Conservation (phyloP, 2,329 filamentous ascomycete genomes). For the Fusarium udum region DNA sequence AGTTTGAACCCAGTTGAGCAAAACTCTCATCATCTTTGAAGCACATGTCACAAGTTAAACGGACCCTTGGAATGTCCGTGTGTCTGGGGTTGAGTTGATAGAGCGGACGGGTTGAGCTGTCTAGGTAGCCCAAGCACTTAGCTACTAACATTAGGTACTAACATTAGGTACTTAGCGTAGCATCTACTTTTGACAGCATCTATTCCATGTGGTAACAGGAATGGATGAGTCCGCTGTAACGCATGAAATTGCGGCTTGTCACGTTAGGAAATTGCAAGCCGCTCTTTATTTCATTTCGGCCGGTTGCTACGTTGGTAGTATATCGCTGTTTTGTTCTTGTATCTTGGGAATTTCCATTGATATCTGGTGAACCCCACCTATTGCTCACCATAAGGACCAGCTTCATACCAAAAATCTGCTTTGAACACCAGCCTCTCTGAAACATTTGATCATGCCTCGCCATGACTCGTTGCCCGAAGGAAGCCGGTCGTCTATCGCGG, state of each 20-base stretch:
- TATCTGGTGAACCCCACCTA: background rate
- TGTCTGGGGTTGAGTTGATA: conserved; percentile 21
- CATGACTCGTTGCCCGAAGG: conserved; percentile 30
- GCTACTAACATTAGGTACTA: no score
- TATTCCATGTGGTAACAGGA: background rate
- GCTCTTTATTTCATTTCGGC: background rate
- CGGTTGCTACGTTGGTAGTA: background rate
- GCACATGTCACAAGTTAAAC: conserved; percentile 4
- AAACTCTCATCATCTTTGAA: background rate
- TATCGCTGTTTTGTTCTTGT: background rate
- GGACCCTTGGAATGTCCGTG: conserved; percentile 14
- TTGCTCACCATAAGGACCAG: conserved; percentile 10
- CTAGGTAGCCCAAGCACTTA: background rate
- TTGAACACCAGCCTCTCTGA: conserved; percentile 28
- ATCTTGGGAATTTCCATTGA: background rate
- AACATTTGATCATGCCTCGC: conserved; percentile 9
- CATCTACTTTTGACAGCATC: conserved; percentile 9
- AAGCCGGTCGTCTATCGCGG: conserved; percentile 2
- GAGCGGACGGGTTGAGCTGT: conserved; percentile 5
- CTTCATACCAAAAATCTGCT: conserved; percentile 19
- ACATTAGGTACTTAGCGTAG: no score
- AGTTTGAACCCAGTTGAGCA: background rate
- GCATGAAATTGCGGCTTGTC: background rate
- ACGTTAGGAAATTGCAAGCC: background rate
- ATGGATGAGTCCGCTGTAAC: background rate